A percentile compares a stretch with the other conserved stretches of the same genome.
Evolutionary conservation across 352 stramenopile species (phyloP).

Genomic region (Albugo laibachii): DNA sequence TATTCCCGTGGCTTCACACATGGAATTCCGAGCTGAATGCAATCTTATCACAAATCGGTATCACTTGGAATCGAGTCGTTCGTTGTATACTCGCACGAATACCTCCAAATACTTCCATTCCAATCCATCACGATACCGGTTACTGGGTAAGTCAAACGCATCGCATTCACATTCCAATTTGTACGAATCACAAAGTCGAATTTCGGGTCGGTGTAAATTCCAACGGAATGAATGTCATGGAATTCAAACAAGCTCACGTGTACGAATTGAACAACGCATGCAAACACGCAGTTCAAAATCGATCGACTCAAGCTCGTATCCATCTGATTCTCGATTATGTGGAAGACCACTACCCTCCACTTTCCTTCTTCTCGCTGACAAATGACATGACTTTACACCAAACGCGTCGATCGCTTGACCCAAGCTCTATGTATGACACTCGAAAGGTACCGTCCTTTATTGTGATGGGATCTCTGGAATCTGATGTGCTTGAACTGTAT

Average conservation of each 20-base stretch:
- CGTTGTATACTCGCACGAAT: slow-evolving; percentile 92
- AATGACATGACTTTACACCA: slow-evolving; percentile 87
- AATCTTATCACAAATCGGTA: slow-evolving; percentile 75
- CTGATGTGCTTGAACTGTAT: slow-evolving; percentile 93
- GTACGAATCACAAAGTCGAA: slow-evolving; percentile 65
- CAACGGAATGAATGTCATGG: slow-evolving; percentile 69
- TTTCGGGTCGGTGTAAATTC: slow-evolving; percentile 70
- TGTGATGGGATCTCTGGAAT: slow-evolving; percentile 91
- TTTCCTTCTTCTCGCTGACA: slow-evolving; percentile 52
- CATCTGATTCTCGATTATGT: slow-evolving; percentile 99
- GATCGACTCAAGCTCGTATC: slow-evolving; percentile 77
- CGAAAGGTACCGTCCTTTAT: slow-evolving; percentile 83
- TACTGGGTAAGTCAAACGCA: slow-evolving; percentile 92
- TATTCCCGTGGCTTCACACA: slow-evolving; percentile 86
- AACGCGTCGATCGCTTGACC: slow-evolving; percentile 88
- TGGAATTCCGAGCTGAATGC: slow-evolving; percentile 58
- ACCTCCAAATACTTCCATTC: slow-evolving; percentile 88
- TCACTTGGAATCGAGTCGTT: slow-evolving; percentile 40
- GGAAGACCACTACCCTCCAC: slow-evolving; percentile 34
- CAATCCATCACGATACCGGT: slow-evolving; percentile 94
- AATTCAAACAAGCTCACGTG: slow-evolving; percentile 85
- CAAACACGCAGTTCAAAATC: slow-evolving; percentile 91
- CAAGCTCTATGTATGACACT: slow-evolving; percentile 60
- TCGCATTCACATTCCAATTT: slow-evolving; percentile 92
- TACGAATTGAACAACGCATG: slow-evolving; percentile 99